Conservation (phyloP, 129 eudicot species). For the Artemisia argyi region DNA sequence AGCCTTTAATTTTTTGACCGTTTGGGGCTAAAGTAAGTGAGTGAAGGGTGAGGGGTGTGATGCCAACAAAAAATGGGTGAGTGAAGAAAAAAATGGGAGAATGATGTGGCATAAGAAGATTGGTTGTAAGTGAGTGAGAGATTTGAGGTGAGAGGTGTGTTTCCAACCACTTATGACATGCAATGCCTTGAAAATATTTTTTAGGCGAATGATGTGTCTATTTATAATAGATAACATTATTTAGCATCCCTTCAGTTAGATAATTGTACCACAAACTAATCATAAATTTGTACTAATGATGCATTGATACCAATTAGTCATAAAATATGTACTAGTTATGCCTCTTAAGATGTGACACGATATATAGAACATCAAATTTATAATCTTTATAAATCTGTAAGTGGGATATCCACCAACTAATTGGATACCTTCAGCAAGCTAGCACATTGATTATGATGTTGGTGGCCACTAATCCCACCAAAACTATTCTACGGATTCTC, state of each 20-base stretch:
- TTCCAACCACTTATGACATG: too few species aligned
- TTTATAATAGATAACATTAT: slow-evolving; percentile 12
- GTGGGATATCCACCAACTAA: slow-evolving; percentile 41
- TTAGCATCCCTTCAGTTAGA: slow-evolving; percentile 2
- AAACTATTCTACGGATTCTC: slow-evolving; percentile 16
- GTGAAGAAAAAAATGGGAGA: too few species aligned
- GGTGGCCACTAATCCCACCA: slow-evolving; percentile 36
- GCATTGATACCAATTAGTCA: slow-evolving; percentile 10
- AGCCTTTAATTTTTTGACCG: too few species aligned
- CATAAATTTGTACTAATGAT: slow-evolving; percentile 7
- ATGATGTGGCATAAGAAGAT: too few species aligned
- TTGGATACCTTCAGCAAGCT: slow-evolving; percentile 29
- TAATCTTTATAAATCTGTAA: slow-evolving; percentile 15
- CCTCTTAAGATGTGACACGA: slow-evolving; percentile 28
- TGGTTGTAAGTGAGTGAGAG: too few species aligned
- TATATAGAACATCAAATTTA: not conserved
- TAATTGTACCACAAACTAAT: slow-evolving; percentile 13
- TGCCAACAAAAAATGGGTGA: too few species aligned
- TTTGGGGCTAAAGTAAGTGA: too few species aligned
- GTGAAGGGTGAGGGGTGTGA: too few species aligned
- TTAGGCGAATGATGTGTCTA: slow-evolving; percentile 7
- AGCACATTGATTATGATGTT: slow-evolving; percentile 27
- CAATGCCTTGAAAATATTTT: slow-evolving; percentile 11
- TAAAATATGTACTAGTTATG: slow-evolving; percentile 14
- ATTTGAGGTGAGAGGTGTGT: too few species aligned